Conservation (phyloP, 495 filamentous ascomycete genomes). For the Hypoxylon cercidicola region DNA sequence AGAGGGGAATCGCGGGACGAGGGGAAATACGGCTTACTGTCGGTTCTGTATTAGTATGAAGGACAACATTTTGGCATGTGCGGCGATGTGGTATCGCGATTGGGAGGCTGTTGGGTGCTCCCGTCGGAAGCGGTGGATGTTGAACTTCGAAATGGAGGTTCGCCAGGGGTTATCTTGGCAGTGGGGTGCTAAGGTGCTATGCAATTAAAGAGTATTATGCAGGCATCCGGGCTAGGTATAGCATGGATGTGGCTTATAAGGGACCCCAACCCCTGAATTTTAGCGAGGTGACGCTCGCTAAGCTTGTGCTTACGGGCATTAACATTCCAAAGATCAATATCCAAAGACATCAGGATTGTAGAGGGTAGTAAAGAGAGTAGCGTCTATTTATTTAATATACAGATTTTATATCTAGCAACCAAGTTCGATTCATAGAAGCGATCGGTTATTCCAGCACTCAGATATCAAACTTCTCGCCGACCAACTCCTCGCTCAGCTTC, state of each 20-base stretch:
- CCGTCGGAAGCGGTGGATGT: not conserved
- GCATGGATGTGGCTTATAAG: no score
- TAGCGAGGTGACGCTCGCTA: no score
- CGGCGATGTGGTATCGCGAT: slow-evolving; percentile 15
- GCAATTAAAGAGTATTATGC: not conserved
- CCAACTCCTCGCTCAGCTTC: slow-evolving; percentile 60
- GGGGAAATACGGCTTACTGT: slow-evolving; percentile 66
- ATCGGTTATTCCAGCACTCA: slow-evolving; percentile 1
- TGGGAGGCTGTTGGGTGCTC: not conserved
- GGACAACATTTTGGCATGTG: slow-evolving; percentile 70
- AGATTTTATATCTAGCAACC: not conserved
- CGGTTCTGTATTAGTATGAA: slow-evolving; percentile 98
- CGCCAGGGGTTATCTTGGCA: slow-evolving; percentile 12
- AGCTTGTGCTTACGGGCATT: no score
- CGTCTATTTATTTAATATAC: not conserved
- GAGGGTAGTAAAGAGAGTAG: not conserved
- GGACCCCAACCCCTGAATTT: no score
- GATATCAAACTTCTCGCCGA: slow-evolving; percentile 54
- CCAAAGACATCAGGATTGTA: not conserved
- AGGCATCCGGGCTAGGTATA: no score
- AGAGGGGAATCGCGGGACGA: not conserved
- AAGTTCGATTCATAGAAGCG: not conserved
- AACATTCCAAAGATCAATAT: no score
- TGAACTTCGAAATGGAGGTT: slow-evolving; percentile 15
- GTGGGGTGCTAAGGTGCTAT: not conserved